Base-by-base conservation (phyloP, 2,329 filamentous ascomycete species). In the Fusarium protoensiforme region DNA sequence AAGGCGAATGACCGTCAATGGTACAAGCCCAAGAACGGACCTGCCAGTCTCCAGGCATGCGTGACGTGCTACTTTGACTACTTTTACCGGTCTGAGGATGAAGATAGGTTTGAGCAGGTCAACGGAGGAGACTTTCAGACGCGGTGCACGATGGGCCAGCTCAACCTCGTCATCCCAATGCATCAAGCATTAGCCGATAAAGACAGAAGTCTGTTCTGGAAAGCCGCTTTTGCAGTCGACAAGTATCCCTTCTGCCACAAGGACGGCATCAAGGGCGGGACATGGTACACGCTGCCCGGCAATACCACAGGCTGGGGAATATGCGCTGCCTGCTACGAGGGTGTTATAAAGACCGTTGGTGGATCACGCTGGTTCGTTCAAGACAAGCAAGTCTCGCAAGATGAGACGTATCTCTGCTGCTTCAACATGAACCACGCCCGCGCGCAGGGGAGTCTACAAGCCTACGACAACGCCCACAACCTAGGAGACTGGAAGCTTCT, bases 1-100 rank as follows among this genome's bases (percentile, higher is more conserved):
- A 69, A 69, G 13, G 75, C 76, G 2, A 69, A 70, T n/a, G 75
- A 75, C 0, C 74, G 75, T 7, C 73, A 68, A 6, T 85, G 83
- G 83, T 84, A 80, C 67, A 71, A 78, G 5, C 79, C 81, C 3
- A 68, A 68, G 0, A 74, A 78, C 1, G 64, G 64, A 4, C 78
- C 77, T 0, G 48, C 56, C 0, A 75, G 73, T 4, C 68, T 83
- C 0, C 72, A 82, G 0, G 68, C 84, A 14, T 85, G 83, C 59
- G 75, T 71, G 7, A 78, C 81, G 1, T 85, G 84, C 67, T 84
- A 80, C 65, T 78, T 74, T 61, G 83, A 85, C 72, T 78, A 80
- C 20, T 76, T 85, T 22, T 61, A 77, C 33, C 75, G 73, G 39
- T 79, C 80, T 0, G 74, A 74, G 3, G 79, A 84, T 9, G 79